Base-by-base conservation (phyloP, 2,329 filamentous ascomycete species). In the Balansia obtecta region DNA sequence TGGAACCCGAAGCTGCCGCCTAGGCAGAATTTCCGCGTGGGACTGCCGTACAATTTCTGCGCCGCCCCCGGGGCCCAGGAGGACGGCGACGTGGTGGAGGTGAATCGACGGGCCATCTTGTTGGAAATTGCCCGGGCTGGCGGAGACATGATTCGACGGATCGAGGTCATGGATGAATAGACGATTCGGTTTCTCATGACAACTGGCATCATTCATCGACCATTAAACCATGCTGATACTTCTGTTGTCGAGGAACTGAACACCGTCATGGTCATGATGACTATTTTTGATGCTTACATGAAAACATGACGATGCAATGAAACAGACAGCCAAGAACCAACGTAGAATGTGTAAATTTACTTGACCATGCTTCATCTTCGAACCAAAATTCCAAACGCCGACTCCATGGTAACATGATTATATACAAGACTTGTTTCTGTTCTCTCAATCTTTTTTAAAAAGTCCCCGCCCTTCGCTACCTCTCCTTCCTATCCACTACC, bases 111-210 rank as follows among this genome's bases (percentile, higher is more conserved):
- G 41, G 83, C 76, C 0, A 79, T 93, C 5, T 60, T 90, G 47
- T 71, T 80, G 33, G 88, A 93, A 68, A 87, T 94, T 63, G 79
- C 79, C 41, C 77, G 81, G 54, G 70, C 84, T 40, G 81, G 81
- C 9, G 81, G 79, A 1, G 77, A 82, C 52, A 61, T 95, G 65
- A 73, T 95, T 44, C 75, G 79, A 57, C 78, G 66, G 60, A 80
- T 91, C 50, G 82, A 89, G 59, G 67, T 62, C 4, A 56, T 59
- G 32, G 57, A 56, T 3, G 51, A 58, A 46, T 50, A 34, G 45
- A 20, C 5, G 27, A 27, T 27, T 6, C 27, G 7, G 4, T 2
- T 27, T 1, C 8, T 27, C 4, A 27, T 27, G 27, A 27, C 27
- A 27, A 27, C 7, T 27, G 27, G 27, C 27, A 27, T 27, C 5